These are phyloP conservation scores for Talaromyces nanjingensis DNA, from an alignment of 495 filamentous ascomycete genomes.

Conservation along the genomic window DNA sequence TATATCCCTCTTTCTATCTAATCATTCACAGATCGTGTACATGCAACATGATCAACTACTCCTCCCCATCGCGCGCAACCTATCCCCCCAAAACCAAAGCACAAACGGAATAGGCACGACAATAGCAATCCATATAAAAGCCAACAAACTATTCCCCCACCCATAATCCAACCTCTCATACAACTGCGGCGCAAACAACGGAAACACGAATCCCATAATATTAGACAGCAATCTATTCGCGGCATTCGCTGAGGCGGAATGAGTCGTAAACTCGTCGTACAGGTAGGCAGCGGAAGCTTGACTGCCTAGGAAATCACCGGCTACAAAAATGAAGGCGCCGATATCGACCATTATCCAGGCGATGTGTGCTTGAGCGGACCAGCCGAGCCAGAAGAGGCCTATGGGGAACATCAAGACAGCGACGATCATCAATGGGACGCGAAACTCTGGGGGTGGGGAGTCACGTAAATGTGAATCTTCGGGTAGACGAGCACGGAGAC, in stretches of 20 bases:
- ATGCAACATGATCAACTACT: not conserved
- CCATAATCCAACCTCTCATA: slow-evolving; percentile 41
- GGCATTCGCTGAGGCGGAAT: slow-evolving; percentile 56
- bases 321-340: slow-evolving; percentile 48
- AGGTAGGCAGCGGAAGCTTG: slow-evolving; percentile 57
- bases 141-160: slow-evolving; percentile 47
- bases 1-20: too few species aligned
- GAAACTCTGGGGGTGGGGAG: slow-evolving; percentile 49
- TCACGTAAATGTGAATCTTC: slow-evolving; percentile 43
- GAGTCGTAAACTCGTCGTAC: slow-evolving; percentile 58
- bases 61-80: not conserved
- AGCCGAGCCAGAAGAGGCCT: slow-evolving; percentile 57
- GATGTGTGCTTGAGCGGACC: slow-evolving; percentile 46
- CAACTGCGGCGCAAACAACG: slow-evolving; percentile 56
- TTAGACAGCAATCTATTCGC: slow-evolving; percentile 55
- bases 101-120: slow-evolving; percentile 35
- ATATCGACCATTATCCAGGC: slow-evolving; percentile 62
- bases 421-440: slow-evolving; percentile 51
- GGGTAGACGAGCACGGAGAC: slow-evolving; percentile 36
- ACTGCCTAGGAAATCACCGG: slow-evolving; percentile 48
- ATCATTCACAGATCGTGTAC: too few species aligned
- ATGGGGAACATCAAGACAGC: slow-evolving; percentile 47
- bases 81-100: slow-evolving; percentile 40
- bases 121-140: slow-evolving; percentile 35
- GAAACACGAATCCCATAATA: slow-evolving; percentile 59